These are phyloP conservation scores for Puccinia novopanici DNA, from an alignment of 1,284 basidiomycete species.

Conservation along the genomic window DNA sequence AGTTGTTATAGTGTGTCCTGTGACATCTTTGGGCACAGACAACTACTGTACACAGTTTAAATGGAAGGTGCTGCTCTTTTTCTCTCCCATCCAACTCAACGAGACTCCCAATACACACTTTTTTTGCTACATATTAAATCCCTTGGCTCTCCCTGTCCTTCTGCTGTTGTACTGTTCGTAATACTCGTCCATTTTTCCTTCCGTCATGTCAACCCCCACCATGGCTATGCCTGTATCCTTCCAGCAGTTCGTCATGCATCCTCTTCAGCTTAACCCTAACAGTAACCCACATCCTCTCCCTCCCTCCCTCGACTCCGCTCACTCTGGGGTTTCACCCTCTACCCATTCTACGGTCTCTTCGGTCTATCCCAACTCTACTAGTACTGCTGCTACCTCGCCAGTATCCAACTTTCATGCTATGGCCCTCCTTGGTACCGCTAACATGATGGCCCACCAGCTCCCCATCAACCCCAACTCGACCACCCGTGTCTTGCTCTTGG, in stretches of 20 bases:
- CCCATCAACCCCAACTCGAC: slow-evolving; percentile 76
- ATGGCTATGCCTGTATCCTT: slow-evolving; percentile 42
- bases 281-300: slow-evolving; percentile 17
- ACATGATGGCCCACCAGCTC: neutral
- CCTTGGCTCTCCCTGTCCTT: neutral
- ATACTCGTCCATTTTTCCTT: neutral
- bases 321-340: slow-evolving; percentile 34
- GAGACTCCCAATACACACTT: no score
- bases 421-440: neutral
- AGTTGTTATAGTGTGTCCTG: no score
- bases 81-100: neutral
- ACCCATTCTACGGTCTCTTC: slow-evolving; percentile 36
- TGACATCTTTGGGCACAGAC: no score
- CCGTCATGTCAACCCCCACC: slow-evolving; percentile 37
- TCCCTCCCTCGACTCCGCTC: slow-evolving; percentile 21
- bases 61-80: no score
- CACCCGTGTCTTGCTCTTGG: slow-evolving; percentile 88
- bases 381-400: slow-evolving; percentile 48
- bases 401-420: slow-evolving; percentile 31
- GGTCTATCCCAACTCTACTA: slow-evolving; percentile 38
- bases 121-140: no score
- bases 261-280: slow-evolving; percentile 20
- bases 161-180: slow-evolving; percentile 17
- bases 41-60: no score
- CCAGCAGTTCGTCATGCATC: slow-evolving; percentile 39